Percentiles rank a stretch among this genome's conserved stretches.
Conservation (phyloP, 2,329 filamentous ascomycete species). For the Magnaporthiopsis incrustans region DNA sequence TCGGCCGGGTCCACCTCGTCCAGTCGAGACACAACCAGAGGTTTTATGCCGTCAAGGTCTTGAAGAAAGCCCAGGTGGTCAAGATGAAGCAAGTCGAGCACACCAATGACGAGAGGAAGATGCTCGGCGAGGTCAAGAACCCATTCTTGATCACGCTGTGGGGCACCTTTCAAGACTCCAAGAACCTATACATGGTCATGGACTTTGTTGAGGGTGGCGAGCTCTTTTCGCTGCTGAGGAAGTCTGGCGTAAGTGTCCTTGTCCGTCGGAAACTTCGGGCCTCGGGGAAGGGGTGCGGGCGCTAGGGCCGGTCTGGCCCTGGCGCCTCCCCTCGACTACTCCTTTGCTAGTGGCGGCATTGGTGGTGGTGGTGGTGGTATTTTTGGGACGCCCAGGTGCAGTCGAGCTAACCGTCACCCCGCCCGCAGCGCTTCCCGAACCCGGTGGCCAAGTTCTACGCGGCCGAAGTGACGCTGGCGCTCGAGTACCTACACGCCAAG, state of each 20-base stretch:
- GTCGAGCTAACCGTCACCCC: constrained; percentile 11
- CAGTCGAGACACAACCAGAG: constrained; percentile 97
- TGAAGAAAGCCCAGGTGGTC: constrained; percentile 97
- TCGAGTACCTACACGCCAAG: constrained; percentile 90
- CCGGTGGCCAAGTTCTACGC: constrained; percentile 99
- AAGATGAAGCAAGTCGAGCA: constrained; percentile 99
- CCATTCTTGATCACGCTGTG: constrained; percentile 96
- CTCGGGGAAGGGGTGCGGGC: too few species aligned
- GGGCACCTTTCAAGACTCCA: constrained; percentile 95
- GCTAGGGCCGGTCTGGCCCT: too few species aligned
- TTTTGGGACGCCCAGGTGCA: too few species aligned
- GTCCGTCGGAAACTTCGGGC: neutral
- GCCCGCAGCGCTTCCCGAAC: constrained; percentile 84
- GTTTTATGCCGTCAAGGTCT: constrained; percentile 96
- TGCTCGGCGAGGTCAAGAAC: constrained; percentile 95
- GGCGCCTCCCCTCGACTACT: too few species aligned
- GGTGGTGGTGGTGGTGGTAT: too few species aligned
- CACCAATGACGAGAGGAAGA: constrained; percentile 93
- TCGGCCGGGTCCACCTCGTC: constrained; percentile 91
- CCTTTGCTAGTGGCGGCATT: too few species aligned
- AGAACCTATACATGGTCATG: constrained; percentile 99
- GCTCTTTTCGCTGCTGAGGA: constrained; percentile 87
- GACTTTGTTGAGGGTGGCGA: constrained; percentile 99
- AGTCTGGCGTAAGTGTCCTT: constrained; percentile 64
- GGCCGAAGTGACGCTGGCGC: constrained; percentile 87